Evolutionary conservation across 2,329 filamentous ascomycete species (phyloP), one percentile per base, ranked within the genome.

Genomic region (Diaporthe sp.): DNA sequence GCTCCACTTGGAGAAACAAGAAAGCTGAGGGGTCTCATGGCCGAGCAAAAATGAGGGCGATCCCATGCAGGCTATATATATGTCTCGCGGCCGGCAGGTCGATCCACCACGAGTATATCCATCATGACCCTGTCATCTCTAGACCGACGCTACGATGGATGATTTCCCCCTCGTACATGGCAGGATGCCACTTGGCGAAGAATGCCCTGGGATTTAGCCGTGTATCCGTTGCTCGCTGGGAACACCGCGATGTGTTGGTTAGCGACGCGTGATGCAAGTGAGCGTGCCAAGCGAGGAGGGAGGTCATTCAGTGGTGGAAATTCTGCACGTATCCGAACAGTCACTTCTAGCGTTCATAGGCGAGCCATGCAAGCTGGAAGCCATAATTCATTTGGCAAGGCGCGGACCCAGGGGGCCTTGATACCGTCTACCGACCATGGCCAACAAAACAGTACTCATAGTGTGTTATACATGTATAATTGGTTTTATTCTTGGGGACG

Each of bases 301-400:
- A 45, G 38, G 8, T 45, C 58, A 64, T 64, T 45, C 3, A 64
- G 58, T 64, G 58, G 58, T 64, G 58, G 58, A 45, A 64, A 30
- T 64, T 64, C 58, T 64, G n/a, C n/a, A n/a, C n/a, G n/a, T n/a
- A 30, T 64, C 17, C 38, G 25, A 17, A 30, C n/a, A 64, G 38
- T 17, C 58, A 6, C 30, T 25, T 45, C 38, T 64, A 45, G 58
- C 10, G 17, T 61, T 22, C 35, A 28, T 45, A 13, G 58, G 58
- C 58, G 25, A 64, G 45, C 58, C 25, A 3, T 25, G 13, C 15
- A 64, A 33, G 38, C 58, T 64, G 58, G 58, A 12, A 30, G 8
- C 28, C 38, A 45, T n/a, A 45, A 17, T 45, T 45, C 25, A 64
- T 64, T 45, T 64, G 58, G 58, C 38, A 64, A 45, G 58, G 58